Percentiles rank a stretch among this genome's conserved stretches.
phyloP scores from a whole-genome alignment of 169 alveolate species.

The Eimeria brunetti region DNA sequence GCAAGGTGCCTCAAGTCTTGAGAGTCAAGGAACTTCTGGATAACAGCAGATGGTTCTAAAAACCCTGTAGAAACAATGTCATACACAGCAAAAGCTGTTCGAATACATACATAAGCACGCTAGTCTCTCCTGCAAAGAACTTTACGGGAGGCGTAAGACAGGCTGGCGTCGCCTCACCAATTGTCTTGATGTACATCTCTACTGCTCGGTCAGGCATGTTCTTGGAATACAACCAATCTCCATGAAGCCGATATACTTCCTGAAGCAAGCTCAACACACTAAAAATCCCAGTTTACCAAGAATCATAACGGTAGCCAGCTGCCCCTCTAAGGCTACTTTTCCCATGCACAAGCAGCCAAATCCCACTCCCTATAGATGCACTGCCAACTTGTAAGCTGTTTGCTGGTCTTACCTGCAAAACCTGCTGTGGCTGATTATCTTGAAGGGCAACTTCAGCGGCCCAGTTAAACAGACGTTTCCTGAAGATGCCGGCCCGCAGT shows the following conservation, averaged over 20 bases:
- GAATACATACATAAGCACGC: neutral
- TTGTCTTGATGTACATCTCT: slow-evolving; percentile 78
- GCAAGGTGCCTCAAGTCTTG: slow-evolving; percentile 78
- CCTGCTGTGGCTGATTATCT: slow-evolving; percentile 78
- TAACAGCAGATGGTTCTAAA: slow-evolving; percentile 80
- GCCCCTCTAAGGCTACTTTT: neutral
- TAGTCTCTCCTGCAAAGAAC: neutral
- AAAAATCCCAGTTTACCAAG: neutral
- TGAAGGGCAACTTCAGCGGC: slow-evolving; percentile 76
- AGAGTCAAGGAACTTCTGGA: slow-evolving; percentile 76
- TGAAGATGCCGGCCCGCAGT: neutral
- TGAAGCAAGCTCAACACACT: neutral
- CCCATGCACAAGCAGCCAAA: neutral
- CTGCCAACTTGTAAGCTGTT: neutral
- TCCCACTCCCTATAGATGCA: neutral
- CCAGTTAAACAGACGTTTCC: slow-evolving; percentile 83
- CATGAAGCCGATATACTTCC: slow-evolving; percentile 82
- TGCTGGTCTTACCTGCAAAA: slow-evolving; percentile 73
- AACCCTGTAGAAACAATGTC: slow-evolving; percentile 39
- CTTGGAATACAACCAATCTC: slow-evolving; percentile 81
- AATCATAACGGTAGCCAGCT: neutral
- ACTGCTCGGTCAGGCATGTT: slow-evolving; percentile 77
- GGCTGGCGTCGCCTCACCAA: slow-evolving; percentile 60
- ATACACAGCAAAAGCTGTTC: neutral
- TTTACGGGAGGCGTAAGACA: neutral